Percentiles rank a stretch among this genome's conserved stretches.
phyloP scores from a whole-genome alignment of 1,284 basidiomycete genomes.

The Volvariella surrecta region DNA sequence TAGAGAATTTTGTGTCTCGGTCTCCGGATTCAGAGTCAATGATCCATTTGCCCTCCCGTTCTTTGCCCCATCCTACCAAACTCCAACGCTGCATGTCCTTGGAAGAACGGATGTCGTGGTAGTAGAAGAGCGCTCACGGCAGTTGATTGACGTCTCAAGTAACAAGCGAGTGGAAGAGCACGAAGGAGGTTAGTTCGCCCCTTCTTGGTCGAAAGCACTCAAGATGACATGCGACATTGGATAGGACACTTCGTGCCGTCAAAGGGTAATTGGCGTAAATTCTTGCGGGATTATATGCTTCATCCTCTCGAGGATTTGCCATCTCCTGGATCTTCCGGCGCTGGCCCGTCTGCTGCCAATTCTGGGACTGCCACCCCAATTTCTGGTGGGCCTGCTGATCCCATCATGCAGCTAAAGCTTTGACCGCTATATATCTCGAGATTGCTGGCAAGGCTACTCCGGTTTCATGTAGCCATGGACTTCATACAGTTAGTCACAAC shows the following conservation, averaged over 20 bases:
- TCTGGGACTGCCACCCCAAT: slow-evolving; percentile 22
- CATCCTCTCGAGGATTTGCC: slow-evolving; percentile 22
- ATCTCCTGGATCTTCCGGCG: slow-evolving; percentile 17
- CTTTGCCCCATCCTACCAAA: slow-evolving; percentile 48
- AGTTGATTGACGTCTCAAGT: slow-evolving; percentile 49
- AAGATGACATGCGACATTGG: neutral
- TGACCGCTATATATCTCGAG: too few relatives aligned
- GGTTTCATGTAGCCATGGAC: too few relatives aligned
- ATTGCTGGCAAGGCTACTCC: too few relatives aligned
- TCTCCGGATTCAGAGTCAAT: slow-evolving; percentile 57
- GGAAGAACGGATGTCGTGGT: slow-evolving; percentile 81
- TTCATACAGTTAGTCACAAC: too few relatives aligned
- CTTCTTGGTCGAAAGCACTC: slow-evolving; percentile 4
- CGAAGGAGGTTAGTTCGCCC: slow-evolving; percentile 50
- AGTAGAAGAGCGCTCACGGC: slow-evolving; percentile 57
- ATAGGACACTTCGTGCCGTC: slow-evolving; percentile 76
- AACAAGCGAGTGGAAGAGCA: slow-evolving; percentile 64
- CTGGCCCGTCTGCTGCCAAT: slow-evolving; percentile 13
- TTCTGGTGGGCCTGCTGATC: slow-evolving; percentile 8
- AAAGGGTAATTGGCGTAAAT: slow-evolving; percentile 66
- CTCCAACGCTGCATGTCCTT: slow-evolving; percentile 76
- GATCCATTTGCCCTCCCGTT: slow-evolving; percentile 45
- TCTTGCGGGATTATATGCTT: slow-evolving; percentile 38
- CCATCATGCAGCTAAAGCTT: slow-evolving; percentile 19
- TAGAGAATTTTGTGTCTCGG: slow-evolving; percentile 63